Evolutionary conservation across 108 stramenopile genomes (phyloP).

Genomic region (Nitzschia sp.): DNA sequence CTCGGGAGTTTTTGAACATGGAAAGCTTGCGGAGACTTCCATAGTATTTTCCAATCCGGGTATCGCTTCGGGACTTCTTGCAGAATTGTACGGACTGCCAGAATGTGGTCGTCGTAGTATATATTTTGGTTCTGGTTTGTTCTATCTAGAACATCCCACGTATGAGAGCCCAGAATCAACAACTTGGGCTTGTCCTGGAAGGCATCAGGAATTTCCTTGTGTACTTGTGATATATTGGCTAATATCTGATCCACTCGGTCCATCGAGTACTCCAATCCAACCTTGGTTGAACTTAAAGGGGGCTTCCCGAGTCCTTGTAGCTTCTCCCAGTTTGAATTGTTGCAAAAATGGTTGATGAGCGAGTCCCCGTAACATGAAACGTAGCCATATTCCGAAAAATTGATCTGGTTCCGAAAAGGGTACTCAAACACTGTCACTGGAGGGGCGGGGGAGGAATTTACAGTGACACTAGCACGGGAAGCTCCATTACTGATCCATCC

Average conservation of each 20-base stretch:
- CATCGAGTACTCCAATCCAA: background rate
- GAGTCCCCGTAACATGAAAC: constrained; percentile 18
- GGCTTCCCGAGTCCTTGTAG: background rate
- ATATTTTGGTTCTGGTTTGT: no score
- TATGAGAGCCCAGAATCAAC: constrained; percentile 12
- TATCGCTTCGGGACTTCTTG: no score
- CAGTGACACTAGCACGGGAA: background rate
- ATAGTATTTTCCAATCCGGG: no score
- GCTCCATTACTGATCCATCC: constrained; percentile 12
- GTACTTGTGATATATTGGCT: no score
- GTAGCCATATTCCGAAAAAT: background rate
- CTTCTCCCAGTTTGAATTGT: background rate
- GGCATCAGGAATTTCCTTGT: no score
- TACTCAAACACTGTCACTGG: constrained; percentile 15
- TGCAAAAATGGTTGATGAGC: constrained; percentile 16
- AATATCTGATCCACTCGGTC: background rate
- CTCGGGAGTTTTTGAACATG: no score
- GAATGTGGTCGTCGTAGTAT: no score
- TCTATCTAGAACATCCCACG: constrained; percentile 27
- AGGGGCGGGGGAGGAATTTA: background rate
- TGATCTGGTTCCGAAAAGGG: background rate
- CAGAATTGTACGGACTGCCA: no score
- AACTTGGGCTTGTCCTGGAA: background rate
- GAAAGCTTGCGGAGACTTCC: no score
- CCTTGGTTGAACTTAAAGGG: background rate